Conservation (phyloP, 2,329 filamentous ascomycete species). For the Chrysoporthe deuterocubensis region DNA sequence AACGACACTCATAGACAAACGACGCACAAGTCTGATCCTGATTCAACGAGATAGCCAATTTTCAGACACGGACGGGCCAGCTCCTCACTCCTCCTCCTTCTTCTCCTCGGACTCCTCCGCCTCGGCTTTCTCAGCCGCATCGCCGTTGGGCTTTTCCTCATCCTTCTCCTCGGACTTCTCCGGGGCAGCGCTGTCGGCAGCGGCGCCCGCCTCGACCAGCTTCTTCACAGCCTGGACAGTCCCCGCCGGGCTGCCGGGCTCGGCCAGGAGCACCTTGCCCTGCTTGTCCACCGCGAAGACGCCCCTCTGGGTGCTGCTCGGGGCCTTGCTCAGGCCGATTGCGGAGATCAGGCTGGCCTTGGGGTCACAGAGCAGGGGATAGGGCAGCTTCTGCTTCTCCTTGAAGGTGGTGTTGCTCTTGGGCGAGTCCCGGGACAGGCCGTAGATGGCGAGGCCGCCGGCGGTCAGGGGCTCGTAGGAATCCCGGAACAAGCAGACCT, state of each 20-base stretch:
- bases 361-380: constrained; percentile 85
- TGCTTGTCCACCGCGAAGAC: constrained; percentile 85
- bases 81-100: background rate
- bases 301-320: constrained; percentile 80
- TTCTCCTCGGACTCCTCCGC: constrained; percentile 8
- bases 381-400: constrained; percentile 87
- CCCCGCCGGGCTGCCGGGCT: constrained; percentile 75
- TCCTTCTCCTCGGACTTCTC: constrained; percentile 32
- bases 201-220: constrained; percentile 59
- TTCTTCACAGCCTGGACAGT: constrained; percentile 79
- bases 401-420: constrained; percentile 94
- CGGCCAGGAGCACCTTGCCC: constrained; percentile 72
- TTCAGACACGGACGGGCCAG: background rate
- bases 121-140: constrained; percentile 11
- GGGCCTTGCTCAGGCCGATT: constrained; percentile 86
- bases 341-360: constrained; percentile 74
- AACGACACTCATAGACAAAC: background rate
- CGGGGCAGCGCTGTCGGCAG: constrained; percentile 32
- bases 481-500: constrained; percentile 94
- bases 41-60: background rate
- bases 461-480: constrained; percentile 75
- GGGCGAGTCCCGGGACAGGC: constrained; percentile 83
- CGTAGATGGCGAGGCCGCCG: constrained; percentile 84
- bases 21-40: background rate
- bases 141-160: constrained; percentile 26